Conservation (phyloP, 768 basidiomycete genomes). For the Mycena capillaripes region DNA sequence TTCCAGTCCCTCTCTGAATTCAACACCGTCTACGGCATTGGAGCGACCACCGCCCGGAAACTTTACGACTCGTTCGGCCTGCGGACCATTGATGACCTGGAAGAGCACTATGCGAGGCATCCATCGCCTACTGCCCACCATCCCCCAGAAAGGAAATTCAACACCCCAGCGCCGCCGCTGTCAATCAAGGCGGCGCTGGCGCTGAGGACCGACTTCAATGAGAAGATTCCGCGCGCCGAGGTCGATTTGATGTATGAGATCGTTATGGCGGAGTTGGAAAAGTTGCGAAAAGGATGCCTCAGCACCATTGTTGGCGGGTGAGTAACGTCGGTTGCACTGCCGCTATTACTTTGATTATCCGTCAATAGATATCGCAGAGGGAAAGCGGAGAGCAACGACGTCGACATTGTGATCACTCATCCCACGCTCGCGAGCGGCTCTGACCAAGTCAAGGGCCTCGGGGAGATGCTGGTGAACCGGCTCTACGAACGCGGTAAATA, state of each 20-base stretch:
- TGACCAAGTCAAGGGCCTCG: slow-evolving; percentile 71
- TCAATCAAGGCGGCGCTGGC: slow-evolving; percentile 72
- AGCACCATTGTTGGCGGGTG: slow-evolving; percentile 89
- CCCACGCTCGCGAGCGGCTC: slow-evolving; percentile 52
- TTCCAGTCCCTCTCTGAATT: slow-evolving; percentile 72
- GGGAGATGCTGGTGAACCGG: slow-evolving; percentile 68
- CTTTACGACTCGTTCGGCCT: slow-evolving; percentile 73
- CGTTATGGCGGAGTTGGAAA: slow-evolving; percentile 76
- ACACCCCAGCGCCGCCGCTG: slow-evolving; percentile 45
- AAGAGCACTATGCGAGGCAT: slow-evolving; percentile 70
- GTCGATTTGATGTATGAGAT: slow-evolving; percentile 82
- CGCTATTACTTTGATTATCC: background rate
- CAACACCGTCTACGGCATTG: slow-evolving; percentile 79
- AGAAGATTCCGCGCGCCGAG: slow-evolving; percentile 76
- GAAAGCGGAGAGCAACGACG: slow-evolving; percentile 85
- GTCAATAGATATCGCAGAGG: slow-evolving; percentile 83
- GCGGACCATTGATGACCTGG: slow-evolving; percentile 78
- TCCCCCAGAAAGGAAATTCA: slow-evolving; percentile 24
- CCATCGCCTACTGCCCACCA: slow-evolving; percentile 28
- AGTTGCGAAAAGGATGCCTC: slow-evolving; percentile 74
- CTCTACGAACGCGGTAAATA: slow-evolving; percentile 70
- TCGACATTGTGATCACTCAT: slow-evolving; percentile 92
- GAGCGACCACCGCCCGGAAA: slow-evolving; percentile 74
- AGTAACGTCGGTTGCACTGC: slow-evolving; percentile 38
- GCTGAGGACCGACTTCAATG: slow-evolving; percentile 68